Percentiles rank a stretch among this genome's conserved stretches.
Evolutionary conservation across 352 stramenopile species (phyloP).

Genomic region (Phytophthora podocarpi): DNA sequence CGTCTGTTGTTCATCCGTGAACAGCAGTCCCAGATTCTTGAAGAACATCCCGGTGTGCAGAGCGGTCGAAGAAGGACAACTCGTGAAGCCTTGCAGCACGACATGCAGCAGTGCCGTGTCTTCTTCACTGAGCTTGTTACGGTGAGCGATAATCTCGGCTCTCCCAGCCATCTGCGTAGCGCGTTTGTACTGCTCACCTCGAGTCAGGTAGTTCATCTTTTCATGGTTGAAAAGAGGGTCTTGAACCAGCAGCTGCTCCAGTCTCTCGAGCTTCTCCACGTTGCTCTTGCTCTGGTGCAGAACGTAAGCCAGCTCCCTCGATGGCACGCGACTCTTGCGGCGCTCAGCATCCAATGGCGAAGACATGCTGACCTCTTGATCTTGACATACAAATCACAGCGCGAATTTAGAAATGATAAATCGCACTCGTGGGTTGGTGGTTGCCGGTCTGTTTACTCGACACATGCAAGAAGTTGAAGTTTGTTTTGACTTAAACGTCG

Average conservation of each 20-base stretch:
- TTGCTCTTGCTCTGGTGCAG: slow-evolving; percentile 56
- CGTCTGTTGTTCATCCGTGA: slow-evolving; percentile 71
- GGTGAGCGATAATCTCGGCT: slow-evolving; percentile 62
- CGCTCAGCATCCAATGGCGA: slow-evolving; percentile 45
- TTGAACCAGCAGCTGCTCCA: slow-evolving; percentile 61
- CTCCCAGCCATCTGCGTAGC: slow-evolving; percentile 59
- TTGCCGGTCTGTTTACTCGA: too few relatives aligned
- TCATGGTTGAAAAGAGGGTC: slow-evolving; percentile 62
- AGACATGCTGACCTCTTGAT: too few relatives aligned
- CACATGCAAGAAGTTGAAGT: too few relatives aligned
- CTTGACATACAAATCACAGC: too few relatives aligned
- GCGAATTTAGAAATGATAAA: too few relatives aligned
- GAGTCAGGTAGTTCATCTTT: slow-evolving; percentile 72
- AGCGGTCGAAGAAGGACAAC: slow-evolving; percentile 56
- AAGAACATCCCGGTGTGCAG: slow-evolving; percentile 82
- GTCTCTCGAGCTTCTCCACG: slow-evolving; percentile 60
- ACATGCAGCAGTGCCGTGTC: slow-evolving; percentile 59
- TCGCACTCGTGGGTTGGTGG: too few relatives aligned
- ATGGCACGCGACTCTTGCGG: slow-evolving; percentile 43
- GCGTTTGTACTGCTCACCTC: slow-evolving; percentile 62
- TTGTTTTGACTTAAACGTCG: too few relatives aligned
- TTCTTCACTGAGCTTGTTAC: slow-evolving; percentile 54
- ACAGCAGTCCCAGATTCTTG: slow-evolving; percentile 64
- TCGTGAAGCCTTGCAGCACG: slow-evolving; percentile 59
- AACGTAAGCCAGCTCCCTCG: slow-evolving; percentile 68